Base-by-base conservation (phyloP, 202 grass and related monocot genomes). In the Panicum virgatum region DNA sequence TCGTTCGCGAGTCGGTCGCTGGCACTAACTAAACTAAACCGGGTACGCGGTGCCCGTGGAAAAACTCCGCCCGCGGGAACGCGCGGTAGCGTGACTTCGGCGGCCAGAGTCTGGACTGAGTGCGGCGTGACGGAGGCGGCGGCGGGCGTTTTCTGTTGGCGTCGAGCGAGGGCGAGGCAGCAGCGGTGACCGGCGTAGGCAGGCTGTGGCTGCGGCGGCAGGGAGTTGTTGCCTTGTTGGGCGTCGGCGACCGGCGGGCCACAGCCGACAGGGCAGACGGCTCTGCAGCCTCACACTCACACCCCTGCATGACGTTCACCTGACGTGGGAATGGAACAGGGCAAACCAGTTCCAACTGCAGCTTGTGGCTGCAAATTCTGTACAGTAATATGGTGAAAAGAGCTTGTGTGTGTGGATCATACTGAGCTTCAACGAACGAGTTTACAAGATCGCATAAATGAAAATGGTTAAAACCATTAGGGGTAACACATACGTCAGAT, bases 161-260 rank as follows among this genome's bases (percentile, higher is more conserved):
- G 12, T 58, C 6, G 72, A 20, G 72, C 19, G 60, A 34, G 3
- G 4, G 9, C 3, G 15, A 48, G 9, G 54, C 54, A 30, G 46
- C 20, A 20, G 48, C 10, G 48, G 7, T 34, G 34, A 51, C 19
- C 52, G 76, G 42, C 66, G 22, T 29, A 47, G 12, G 8, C 22
- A 16, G 12, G 37, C 39, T 23, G 36, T 27, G 10, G 68, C 14
- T 26, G 46, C 7, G 15, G 20, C 14, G 25, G 44, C 2, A 14
- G n/a, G 78, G 50, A 29, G 77, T 68, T 9, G 78, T n/a, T n/a
- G n/a, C n/a, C n/a, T n/a, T n/a, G n/a, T 42, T 69, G 50, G 63
- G 56, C 10, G 65, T n/a, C 65, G 37, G 78, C 36, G 4, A 68
- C 77, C 47, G 62, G 29, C 57, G 5, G 62, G 30, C 12, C 61